Evolutionary conservation across 1,284 basidiomycete species (phyloP).

Genomic region (Melampsora americana): DNA sequence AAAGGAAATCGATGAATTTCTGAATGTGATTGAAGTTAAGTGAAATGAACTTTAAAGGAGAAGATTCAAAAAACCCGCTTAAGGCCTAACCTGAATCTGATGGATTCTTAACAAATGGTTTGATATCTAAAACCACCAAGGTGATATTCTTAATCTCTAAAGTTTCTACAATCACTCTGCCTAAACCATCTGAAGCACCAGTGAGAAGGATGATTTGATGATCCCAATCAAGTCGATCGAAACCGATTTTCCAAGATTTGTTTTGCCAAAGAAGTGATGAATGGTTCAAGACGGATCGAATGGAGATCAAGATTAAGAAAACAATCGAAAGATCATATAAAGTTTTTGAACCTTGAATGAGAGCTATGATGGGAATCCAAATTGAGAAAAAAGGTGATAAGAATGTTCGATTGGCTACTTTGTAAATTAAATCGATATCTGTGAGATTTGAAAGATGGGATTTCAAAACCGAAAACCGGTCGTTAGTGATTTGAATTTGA

Average conservation of each 20-base stretch:
- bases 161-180: constrained; percentile 26
- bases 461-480: neutral
- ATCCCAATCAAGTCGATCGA: constrained; percentile 20
- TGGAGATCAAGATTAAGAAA: constrained; percentile 2
- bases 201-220: constrained; percentile 27
- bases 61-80: neutral
- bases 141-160: constrained; percentile 13
- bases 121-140: constrained; percentile 22
- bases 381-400: constrained; percentile 24
- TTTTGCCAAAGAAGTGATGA: constrained; percentile 29
- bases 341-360: no score
- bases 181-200: constrained; percentile 24
- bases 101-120: constrained; percentile 1
- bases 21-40: neutral
- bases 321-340: neutral
- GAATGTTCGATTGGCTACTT: constrained; percentile 14
- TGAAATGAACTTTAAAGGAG: neutral
- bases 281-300: neutral
- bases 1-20: neutral
- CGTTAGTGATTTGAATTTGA: no score
- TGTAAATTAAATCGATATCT: constrained; percentile 24
- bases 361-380: constrained; percentile 37
- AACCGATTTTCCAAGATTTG: neutral
- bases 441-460: neutral
- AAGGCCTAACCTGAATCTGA: neutral